These are phyloP conservation scores for Sporothrix humicola DNA, from an alignment of 2,329 filamentous ascomycete genomes.

Conservation along the genomic window DNA sequence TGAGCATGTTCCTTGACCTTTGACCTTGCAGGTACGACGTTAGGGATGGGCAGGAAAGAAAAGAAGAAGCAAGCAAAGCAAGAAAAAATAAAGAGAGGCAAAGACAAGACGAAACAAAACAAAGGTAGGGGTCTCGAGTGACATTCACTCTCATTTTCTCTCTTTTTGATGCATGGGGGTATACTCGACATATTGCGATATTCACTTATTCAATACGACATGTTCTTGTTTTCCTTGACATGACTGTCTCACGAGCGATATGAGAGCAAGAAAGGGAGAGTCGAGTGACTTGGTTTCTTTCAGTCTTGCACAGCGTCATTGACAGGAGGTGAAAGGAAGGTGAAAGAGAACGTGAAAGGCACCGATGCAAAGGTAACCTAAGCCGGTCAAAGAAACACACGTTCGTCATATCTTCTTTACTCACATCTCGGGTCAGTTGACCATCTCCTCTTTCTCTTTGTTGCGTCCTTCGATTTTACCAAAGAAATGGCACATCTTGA, in stretches of 20 bases:
- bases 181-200: neutral
- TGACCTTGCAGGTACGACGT: neutral
- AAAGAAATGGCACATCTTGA: neutral
- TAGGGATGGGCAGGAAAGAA: neutral
- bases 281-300: constrained; percentile 8
- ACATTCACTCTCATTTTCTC: no score
- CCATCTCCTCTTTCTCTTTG: neutral
- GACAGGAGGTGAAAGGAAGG: neutral
- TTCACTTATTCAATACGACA: constrained; percentile 18
- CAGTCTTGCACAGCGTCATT: no score
- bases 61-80: no score
- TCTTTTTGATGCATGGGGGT: no score
- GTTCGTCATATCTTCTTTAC: neutral
- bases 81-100: neutral
- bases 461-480: neutral
- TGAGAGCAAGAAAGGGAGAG: neutral
- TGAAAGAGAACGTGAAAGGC: neutral
- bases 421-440: neutral
- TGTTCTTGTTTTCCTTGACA: neutral
- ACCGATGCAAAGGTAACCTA: neutral
- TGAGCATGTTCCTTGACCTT: neutral
- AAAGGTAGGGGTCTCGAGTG: neutral
- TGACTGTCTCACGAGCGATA: neutral
- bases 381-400: neutral
- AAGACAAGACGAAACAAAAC: constrained; percentile 23